A percentile compares a stretch with the other conserved stretches of the same genome.
Evolutionary conservation across 108 stramenopile species (phyloP).

Genomic region (Fragilaria crotonensis): DNA sequence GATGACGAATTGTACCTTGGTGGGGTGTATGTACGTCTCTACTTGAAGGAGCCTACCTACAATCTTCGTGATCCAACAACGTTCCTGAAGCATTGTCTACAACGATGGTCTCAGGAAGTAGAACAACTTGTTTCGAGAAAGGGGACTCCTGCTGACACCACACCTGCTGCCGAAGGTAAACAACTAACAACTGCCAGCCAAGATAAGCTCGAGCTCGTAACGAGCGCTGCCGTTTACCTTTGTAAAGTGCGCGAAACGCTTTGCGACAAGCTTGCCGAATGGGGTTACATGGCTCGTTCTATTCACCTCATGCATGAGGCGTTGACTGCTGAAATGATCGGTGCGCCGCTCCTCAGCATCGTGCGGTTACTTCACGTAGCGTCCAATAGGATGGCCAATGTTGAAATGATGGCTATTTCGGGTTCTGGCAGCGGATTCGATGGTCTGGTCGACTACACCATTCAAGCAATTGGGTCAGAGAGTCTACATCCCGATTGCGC

Average conservation of each 20-base stretch:
- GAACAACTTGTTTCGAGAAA: constrained; percentile 22
- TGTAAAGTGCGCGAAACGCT: constrained; percentile 43
- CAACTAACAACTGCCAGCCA: constrained; percentile 4
- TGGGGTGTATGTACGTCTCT: constrained; percentile 66
- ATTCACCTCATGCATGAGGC: constrained; percentile 26
- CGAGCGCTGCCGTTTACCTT: constrained; percentile 50
- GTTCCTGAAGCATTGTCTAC: constrained; percentile 53
- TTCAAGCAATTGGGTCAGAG: constrained; percentile 21
- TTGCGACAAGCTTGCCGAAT: constrained; percentile 48
- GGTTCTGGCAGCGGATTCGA: constrained; percentile 20
- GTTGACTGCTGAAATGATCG: constrained; percentile 19
- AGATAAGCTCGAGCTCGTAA: constrained; percentile 41
- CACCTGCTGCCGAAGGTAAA: too few relatives aligned
- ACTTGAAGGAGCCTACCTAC: constrained; percentile 79
- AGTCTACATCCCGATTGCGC: constrained; percentile 43
- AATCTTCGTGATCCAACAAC: constrained; percentile 58
- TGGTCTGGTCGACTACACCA: constrained; percentile 37
- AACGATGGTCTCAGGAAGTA: constrained; percentile 54
- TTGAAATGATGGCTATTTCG: constrained; percentile 33
- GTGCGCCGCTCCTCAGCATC: constrained; percentile 37
- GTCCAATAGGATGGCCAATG: constrained; percentile 34
- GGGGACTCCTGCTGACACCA: constrained; percentile 6
- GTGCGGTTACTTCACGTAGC: constrained; percentile 55
- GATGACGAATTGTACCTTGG: constrained; percentile 64
- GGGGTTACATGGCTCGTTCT: constrained; percentile 49